phyloP scores from a whole-genome alignment of 805 yeast genomes.

The Cyberlindnera galapagoensis region DNA sequence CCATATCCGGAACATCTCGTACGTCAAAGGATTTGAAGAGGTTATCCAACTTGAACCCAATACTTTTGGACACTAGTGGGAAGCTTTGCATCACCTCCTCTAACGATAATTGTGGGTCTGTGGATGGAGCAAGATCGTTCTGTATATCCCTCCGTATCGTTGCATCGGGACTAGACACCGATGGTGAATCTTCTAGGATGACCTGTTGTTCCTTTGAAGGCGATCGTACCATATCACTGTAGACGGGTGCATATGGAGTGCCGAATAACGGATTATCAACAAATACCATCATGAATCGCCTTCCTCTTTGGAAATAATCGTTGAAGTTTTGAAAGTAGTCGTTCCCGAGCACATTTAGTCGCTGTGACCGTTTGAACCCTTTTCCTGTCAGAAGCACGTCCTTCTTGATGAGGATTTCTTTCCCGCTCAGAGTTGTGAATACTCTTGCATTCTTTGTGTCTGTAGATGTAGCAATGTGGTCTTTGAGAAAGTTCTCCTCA shows the following conservation, averaged over 20 bases:
- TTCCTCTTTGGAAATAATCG: constrained; percentile 52
- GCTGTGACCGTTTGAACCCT: constrained; percentile 46
- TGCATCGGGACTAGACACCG: neutral
- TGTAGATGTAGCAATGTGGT: constrained; percentile 48
- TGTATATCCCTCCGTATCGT: neutral
- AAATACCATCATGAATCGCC: constrained; percentile 48
- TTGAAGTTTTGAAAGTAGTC: constrained; percentile 45
- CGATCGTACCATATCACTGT: neutral
- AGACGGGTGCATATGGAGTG: constrained; percentile 8
- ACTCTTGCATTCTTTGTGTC: constrained; percentile 29
- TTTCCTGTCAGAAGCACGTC: constrained; percentile 48
- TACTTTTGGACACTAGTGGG: constrained; percentile 31
- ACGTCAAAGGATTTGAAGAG: constrained; percentile 34
- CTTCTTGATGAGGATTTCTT: constrained; percentile 49
- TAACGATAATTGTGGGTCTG: constrained; percentile 27
- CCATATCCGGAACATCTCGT: constrained; percentile 23
- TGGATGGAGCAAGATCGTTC: constrained; percentile 1
- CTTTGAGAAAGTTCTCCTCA: constrained; percentile 51
- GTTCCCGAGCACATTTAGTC: constrained; percentile 37
- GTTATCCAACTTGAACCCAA: constrained; percentile 33
- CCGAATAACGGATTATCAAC: constrained; percentile 55
- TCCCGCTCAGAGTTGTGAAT: constrained; percentile 48
- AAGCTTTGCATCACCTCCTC: constrained; percentile 33
- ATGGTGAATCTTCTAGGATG: neutral
- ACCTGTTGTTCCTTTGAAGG: neutral